Base-by-base conservation (phyloP, 75 land plant genomes). In the Pinus taeda region DNA sequence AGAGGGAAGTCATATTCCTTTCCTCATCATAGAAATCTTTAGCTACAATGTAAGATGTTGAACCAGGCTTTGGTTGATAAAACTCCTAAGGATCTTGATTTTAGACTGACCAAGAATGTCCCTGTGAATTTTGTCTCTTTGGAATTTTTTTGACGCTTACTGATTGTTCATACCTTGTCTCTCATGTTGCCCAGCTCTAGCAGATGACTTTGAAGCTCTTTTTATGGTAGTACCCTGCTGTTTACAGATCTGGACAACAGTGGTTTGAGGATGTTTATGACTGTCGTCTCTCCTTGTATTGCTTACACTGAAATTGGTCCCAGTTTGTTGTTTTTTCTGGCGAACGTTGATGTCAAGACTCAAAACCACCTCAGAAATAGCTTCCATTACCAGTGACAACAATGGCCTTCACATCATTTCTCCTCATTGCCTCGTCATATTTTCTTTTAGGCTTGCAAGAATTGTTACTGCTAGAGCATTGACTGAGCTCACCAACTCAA, bases 51-150 rank as follows among this genome's bases (percentile, higher is more conserved):
- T 33, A 33, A 57, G 57, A 56, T 33, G 75, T 60, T 29, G 20
- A 37, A 57, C 45, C 80, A 8, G 57, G 53, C 49, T 78, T 78
- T 60, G 80, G 77, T 66, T 66, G 70, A 66, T 66, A 36, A 15
- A 66, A 66, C 45, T 66, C 70, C 33, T 3, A 37, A 36, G 70
- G 70, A 18, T 66, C 36, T 66, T 66, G 45, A 73, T 49, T 78
- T 15, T 77, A 49, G n/a, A 74, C n/a, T 57, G 26, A 8, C 60
- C 36, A 60, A 0, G 79, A 49, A 37, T 22, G 75, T 57, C 29
- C 42, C 22, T 57, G 77, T 30, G 37, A 59, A 72, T 3, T 22
- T 39, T 45, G 60, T 57, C 21, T 58, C 53, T 12, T 78, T 15
- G 77, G 42, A 26, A 60, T 58, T 39, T 21, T 21, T 78, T 76